These are phyloP conservation scores for Neurospora sp. DNA, from an alignment of 495 filamentous ascomycete genomes.

Conservation along the genomic window DNA sequence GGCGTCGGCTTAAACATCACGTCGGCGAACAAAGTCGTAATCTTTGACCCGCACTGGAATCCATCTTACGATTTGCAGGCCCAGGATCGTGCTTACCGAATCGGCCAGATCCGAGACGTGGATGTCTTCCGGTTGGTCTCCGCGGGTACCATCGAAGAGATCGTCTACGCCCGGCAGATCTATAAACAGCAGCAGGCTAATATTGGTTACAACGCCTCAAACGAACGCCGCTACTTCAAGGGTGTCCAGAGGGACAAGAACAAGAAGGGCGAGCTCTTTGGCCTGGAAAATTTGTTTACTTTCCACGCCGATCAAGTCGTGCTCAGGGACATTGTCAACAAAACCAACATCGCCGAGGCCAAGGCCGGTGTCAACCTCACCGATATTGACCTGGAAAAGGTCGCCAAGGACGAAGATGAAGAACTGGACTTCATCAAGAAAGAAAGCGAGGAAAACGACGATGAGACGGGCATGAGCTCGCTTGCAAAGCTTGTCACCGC, in stretches of 20 bases:
- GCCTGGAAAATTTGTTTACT: slow-evolving; percentile 74
- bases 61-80: slow-evolving; percentile 89
- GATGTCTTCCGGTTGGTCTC: slow-evolving; percentile 95
- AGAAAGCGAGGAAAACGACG: slow-evolving; percentile 35
- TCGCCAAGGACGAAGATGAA: slow-evolving; percentile 44
- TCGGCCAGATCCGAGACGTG: slow-evolving; percentile 86
- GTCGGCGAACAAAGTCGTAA: slow-evolving; percentile 94
- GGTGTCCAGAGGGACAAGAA: slow-evolving; percentile 78
- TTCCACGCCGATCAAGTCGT: slow-evolving; percentile 73
- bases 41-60: slow-evolving; percentile 98
- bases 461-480: slow-evolving; percentile 63
- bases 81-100: slow-evolving; percentile 93
- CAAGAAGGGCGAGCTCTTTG: slow-evolving; percentile 87
- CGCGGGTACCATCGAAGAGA: slow-evolving; percentile 91
- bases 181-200: slow-evolving; percentile 99
- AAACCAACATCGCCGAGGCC: slow-evolving; percentile 92
- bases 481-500: slow-evolving; percentile 61
- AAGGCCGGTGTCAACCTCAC: slow-evolving; percentile 73
- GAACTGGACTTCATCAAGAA: slow-evolving; percentile 30
- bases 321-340: slow-evolving; percentile 88
- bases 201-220: slow-evolving; percentile 89
- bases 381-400: slow-evolving; percentile 54
- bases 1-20: slow-evolving; percentile 89
- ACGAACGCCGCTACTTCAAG: slow-evolving; percentile 89
- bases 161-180: slow-evolving; percentile 93